Evolutionary conservation across 192 early-diverging fungal genomes (phyloP).

Genomic region (Linnemannia elongata): DNA sequence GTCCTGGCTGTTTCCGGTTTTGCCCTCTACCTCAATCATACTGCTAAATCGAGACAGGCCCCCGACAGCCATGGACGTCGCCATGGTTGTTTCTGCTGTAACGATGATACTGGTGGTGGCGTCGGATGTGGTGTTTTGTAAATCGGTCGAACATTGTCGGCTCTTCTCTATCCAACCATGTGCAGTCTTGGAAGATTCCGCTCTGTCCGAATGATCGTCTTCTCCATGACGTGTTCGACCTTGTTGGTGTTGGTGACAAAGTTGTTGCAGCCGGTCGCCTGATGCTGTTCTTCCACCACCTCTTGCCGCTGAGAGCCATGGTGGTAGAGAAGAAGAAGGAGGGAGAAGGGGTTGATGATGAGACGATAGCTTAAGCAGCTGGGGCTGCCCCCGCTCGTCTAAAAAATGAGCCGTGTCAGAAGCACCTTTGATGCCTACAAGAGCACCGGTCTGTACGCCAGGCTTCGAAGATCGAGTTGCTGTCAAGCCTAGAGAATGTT

Average conservation of each 20-base stretch:
- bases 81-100: neutral
- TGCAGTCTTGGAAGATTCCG: neutral
- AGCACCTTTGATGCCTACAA: neutral
- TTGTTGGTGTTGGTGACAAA: neutral
- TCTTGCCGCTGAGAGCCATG: neutral
- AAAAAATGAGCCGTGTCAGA: neutral
- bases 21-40: neutral
- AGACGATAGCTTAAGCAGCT: slow-evolving; percentile 19
- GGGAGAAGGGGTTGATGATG: neutral
- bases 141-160: neutral
- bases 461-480: neutral
- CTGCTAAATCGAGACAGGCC: neutral
- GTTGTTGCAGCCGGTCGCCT: neutral
- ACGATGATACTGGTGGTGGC: neutral
- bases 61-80: neutral
- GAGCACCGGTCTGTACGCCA: neutral
- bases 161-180: neutral
- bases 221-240: neutral
- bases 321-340: neutral
- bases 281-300: neutral
- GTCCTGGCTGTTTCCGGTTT: neutral
- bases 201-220: neutral
- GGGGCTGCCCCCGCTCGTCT: slow-evolving; percentile 18
- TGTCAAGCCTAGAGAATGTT: neutral
- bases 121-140: neutral